Conservation (phyloP, 2,329 filamentous ascomycete species). For the Remersonia thermophila region DNA sequence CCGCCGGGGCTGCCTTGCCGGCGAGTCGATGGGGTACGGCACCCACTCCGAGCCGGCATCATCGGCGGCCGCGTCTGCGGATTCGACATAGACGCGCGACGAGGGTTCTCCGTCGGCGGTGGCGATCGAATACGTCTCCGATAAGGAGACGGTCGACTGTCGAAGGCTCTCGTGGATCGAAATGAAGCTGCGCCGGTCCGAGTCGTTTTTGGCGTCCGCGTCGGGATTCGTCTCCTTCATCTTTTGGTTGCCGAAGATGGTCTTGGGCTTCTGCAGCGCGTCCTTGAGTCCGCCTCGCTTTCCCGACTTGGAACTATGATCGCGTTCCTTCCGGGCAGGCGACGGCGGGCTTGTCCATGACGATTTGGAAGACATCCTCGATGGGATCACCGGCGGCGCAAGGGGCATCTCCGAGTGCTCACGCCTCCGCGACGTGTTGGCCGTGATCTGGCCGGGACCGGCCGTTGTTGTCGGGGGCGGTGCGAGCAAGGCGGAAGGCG, state of each 20-base stretch:
- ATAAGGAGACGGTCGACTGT: constrained; percentile 43
- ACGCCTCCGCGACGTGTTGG: too few relatives aligned
- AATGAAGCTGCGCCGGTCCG: constrained; percentile 36
- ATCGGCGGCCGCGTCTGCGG: constrained; percentile 19
- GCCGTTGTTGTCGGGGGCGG: too few relatives aligned
- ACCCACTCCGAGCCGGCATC: constrained; percentile 26
- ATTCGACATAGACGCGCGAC: not conserved
- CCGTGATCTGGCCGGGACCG: too few relatives aligned
- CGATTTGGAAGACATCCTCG: constrained; percentile 2
- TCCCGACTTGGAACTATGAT: constrained; percentile 19
- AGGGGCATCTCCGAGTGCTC: too few relatives aligned
- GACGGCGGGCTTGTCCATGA: not conserved
- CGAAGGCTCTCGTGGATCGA: constrained; percentile 39
- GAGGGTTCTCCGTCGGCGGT: constrained; percentile 29
- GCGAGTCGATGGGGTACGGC: constrained; percentile 4
- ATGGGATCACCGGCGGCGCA: too few relatives aligned
- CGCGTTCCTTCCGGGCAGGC: constrained; percentile 4
- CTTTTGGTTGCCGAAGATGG: constrained; percentile 22
- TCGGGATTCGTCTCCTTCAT: constrained; percentile 8
- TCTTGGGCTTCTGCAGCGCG: constrained; percentile 30
- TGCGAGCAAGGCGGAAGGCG: too few relatives aligned
- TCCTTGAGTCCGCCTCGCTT: constrained; percentile 37
- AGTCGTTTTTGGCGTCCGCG: constrained; percentile 22
- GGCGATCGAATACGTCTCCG: constrained; percentile 42
- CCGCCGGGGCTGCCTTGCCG: constrained; percentile 19